These are phyloP conservation scores for Monosporozyma servazzii DNA, from an alignment of 805 yeast genomes.

Conservation along the genomic window DNA sequence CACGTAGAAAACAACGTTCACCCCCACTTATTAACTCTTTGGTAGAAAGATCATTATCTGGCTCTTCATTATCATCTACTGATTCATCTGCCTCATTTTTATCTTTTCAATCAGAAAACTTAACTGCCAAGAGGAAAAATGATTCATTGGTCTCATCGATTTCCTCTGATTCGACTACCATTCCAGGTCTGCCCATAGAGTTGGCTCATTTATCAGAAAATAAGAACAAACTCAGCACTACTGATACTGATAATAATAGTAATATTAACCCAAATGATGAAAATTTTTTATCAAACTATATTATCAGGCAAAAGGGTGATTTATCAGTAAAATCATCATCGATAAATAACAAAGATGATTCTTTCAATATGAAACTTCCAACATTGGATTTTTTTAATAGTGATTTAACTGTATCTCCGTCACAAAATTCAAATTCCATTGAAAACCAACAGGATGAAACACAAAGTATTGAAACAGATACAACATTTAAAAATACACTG, in stretches of 20 bases:
- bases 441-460: constrained; percentile 1
- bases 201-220: background rate
- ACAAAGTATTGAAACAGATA: constrained; percentile 15
- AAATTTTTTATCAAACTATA: background rate
- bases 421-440: background rate
- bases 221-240: background rate
- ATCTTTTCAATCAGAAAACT: constrained; percentile 6
- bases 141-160: constrained; percentile 1
- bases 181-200: background rate
- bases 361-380: background rate
- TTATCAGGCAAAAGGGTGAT: background rate
- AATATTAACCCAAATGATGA: too few relatives aligned
- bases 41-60: constrained; percentile 6
- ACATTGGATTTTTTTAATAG: background rate
- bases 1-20: background rate
- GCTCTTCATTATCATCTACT: constrained; percentile 3
- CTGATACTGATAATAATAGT: background rate
- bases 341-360: background rate
- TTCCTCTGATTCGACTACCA: background rate
- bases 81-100: constrained; percentile 4
- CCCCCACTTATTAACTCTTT: background rate
- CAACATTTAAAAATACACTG: constrained; percentile 9
- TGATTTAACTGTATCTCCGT: background rate
- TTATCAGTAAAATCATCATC: background rate
- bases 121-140: constrained; percentile 1